Evolutionary conservation across 208 protist species (phyloP), one percentile per base, ranked within the genome.

Genomic region (Trypanosomatidae sp.): DNA sequence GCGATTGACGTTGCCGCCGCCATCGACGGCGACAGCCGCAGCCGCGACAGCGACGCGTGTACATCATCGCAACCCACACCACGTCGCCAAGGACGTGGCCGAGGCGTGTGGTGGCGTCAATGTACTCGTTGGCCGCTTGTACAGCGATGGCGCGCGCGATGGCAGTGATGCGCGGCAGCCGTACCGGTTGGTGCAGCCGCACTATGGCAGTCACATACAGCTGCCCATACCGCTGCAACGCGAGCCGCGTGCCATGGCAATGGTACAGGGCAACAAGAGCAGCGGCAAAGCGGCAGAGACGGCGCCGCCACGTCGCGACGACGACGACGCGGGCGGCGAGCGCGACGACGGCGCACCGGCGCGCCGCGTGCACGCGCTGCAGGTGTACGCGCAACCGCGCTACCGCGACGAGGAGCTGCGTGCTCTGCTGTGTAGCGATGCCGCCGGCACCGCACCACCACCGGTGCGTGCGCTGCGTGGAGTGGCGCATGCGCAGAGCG

Each of bases 1-100:
- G 13, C 19, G 38, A 4, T 20, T 23, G 22, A 19, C 55, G 8
- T 39, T 39, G 20, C 39, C 41, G 10, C 43, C 42, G 19, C 44
- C 22, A 42, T 61, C 66, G 1, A 59, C 16, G 25, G 45, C 71
- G n/a, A 70, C 75, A 23, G 28, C 48, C 3, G 24, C 40, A 2
- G 62, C 71, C 46, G 47, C 66, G 21, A 71, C 66, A 35, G 40
- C 56, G 22, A 57, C 71, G n/a, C n/a, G n/a, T n/a, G n/a, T n/a
- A n/a, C n/a, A n/a, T 33, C 83, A 87, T 47, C 77, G 86, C 39
- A 94, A 94, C 51, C 86, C 86, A 1, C 68, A 74, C 32, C 86
- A 89, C 63, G 73, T 94, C 21, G 83, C 86, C 8, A 82, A 72
- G 53, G 78, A 89, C 39, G 78, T 74, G 2, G 66, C 66, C 13